Evolutionary conservation across 805 yeast species (phyloP).

Genomic region (Saturnispora hagleri): DNA sequence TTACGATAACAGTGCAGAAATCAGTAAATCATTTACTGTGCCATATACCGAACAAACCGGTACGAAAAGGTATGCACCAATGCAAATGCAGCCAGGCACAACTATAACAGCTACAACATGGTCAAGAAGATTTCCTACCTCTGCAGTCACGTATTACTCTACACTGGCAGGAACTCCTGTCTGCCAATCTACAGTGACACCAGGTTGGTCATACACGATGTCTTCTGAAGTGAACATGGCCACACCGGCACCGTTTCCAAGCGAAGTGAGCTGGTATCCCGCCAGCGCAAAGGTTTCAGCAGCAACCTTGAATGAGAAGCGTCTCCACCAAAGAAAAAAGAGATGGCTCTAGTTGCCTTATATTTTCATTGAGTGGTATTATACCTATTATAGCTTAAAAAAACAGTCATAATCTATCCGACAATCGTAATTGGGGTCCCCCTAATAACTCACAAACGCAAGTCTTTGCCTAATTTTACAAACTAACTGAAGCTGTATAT

Average conservation of each 20-base stretch:
- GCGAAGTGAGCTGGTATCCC: slow-evolving; percentile 51
- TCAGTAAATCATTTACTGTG: slow-evolving; percentile 48
- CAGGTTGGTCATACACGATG: slow-evolving; percentile 72
- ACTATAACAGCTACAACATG: slow-evolving; percentile 58
- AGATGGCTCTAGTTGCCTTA: slow-evolving; percentile 20
- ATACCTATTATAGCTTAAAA: neutral
- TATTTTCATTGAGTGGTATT: neutral
- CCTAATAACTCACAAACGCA: no score
- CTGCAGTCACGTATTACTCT: slow-evolving; percentile 54
- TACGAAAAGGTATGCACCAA: slow-evolving; percentile 72
- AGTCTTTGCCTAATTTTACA: no score
- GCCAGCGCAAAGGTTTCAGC: slow-evolving; percentile 43
- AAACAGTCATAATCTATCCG: neutral
- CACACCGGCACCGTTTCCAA: slow-evolving; percentile 59
- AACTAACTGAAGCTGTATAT: no score
- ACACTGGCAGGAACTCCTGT: slow-evolving; percentile 37
- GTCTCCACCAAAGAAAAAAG: slow-evolving; percentile 18
- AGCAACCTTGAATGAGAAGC: slow-evolving; percentile 22
- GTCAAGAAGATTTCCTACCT: slow-evolving; percentile 58
- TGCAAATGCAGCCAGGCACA: slow-evolving; percentile 83
- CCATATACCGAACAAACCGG: slow-evolving; percentile 80
- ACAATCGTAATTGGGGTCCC: no score
- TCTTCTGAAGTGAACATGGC: slow-evolving; percentile 62
- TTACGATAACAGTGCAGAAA: slow-evolving; percentile 23
- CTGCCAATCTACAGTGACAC: slow-evolving; percentile 60